Percentiles rank a stretch among this genome's conserved stretches.
Conservation (phyloP, 192 early-diverging fungal genomes). For the Thamnidium elegans region DNA sequence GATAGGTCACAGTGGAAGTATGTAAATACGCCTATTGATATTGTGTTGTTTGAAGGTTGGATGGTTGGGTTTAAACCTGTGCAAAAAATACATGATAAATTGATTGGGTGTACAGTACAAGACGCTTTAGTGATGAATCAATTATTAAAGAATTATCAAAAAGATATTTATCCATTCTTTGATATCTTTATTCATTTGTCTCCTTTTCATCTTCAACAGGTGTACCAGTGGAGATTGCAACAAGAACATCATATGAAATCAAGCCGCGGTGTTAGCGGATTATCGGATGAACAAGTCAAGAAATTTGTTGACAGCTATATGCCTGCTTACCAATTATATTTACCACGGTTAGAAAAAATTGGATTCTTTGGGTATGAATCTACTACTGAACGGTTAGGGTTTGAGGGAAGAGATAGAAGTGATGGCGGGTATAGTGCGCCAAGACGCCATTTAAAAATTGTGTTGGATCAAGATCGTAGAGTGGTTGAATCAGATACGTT, state of each 20-base stretch:
- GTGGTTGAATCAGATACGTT: constrained; percentile 10
- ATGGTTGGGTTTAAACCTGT: constrained; percentile 80
- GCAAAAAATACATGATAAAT: constrained; percentile 22
- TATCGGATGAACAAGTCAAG: constrained; percentile 72
- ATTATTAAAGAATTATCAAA: constrained; percentile 53
- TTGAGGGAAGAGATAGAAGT: too few relatives aligned
- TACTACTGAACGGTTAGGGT: neutral
- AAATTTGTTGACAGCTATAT: constrained; percentile 88
- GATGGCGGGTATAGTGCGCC: constrained; percentile 11
- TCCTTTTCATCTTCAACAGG: constrained; percentile 54
- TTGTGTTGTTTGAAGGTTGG: constrained; percentile 95
- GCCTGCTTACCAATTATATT: constrained; percentile 76
- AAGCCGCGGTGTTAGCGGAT: constrained; percentile 45
- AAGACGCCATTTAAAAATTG: constrained; percentile 38
- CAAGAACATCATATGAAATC: constrained; percentile 71
- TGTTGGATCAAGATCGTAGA: constrained; percentile 39
- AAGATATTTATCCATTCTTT: constrained; percentile 59
- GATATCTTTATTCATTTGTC: constrained; percentile 77
- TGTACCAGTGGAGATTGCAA: constrained; percentile 85
- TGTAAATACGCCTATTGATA: constrained; percentile 57
- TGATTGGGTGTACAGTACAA: constrained; percentile 36
- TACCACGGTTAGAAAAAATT: constrained; percentile 40
- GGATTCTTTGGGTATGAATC: constrained; percentile 43
- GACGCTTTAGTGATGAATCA: constrained; percentile 48
- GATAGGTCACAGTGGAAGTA: constrained; percentile 56